A percentile compares a stretch with the other conserved stretches of the same genome.
These are phyloP conservation scores for Phytophthora sojae DNA, from an alignment of 352 stramenopile species.

Conservation along the genomic window DNA sequence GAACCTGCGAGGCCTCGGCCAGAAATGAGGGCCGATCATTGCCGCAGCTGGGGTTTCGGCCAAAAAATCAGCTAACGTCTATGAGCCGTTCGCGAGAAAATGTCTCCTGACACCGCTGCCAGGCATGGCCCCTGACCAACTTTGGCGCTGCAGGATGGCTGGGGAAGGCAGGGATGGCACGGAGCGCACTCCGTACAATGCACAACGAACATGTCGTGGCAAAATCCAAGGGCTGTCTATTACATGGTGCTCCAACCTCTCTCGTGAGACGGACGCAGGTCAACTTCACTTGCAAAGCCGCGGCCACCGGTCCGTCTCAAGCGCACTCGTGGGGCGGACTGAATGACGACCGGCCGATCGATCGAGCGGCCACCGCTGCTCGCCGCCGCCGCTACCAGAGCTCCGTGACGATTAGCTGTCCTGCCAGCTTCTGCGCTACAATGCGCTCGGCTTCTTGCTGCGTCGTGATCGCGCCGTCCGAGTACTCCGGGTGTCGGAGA, in stretches of 20 bases:
- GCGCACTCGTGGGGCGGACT: not conserved
- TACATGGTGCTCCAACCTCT: constrained; percentile 4
- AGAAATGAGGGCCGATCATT: not conserved
- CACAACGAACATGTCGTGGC: not conserved
- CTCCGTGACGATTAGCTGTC: constrained; percentile 68
- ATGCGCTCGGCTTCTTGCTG: constrained; percentile 54
- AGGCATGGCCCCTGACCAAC: not conserved
- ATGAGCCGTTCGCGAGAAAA: not conserved
- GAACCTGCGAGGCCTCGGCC: not conserved
- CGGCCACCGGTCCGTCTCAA: constrained; percentile 14
- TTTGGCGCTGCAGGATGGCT: not conserved
- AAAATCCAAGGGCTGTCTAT: constrained; percentile 1
- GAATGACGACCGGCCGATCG: constrained; percentile 13
- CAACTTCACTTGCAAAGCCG: constrained; percentile 30
- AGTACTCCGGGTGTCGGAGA: constrained; percentile 48
- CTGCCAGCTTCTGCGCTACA: constrained; percentile 53
- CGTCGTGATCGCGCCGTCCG: constrained; percentile 24
- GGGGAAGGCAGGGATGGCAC: constrained; percentile 8
- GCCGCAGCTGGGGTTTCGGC: not conserved
- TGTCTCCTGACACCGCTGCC: not conserved
- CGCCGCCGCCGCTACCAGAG: constrained; percentile 57
- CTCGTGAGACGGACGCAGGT: constrained; percentile 28
- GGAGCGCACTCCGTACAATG: not conserved
- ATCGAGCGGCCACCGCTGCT: constrained; percentile 8
- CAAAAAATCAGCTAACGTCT: not conserved